Percentiles rank a stretch among this genome's conserved stretches.
Evolutionary conservation across 176 grass and related monocot species (phyloP).

Genomic region (Phoenix dactylifera): DNA sequence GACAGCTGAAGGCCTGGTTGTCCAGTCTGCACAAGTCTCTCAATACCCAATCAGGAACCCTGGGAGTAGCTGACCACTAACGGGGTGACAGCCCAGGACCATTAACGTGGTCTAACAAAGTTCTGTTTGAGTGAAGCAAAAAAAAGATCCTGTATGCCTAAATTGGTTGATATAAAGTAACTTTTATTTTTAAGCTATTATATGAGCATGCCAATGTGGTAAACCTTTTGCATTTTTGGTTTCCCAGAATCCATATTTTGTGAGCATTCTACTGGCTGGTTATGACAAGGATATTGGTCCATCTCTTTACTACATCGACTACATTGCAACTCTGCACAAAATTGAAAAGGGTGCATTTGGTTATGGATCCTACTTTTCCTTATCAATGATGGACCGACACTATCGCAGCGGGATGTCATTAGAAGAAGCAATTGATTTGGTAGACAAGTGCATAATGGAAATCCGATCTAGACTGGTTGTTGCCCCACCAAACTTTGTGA

Average conservation of each 20-base stretch:
- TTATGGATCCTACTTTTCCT: constrained; percentile 62
- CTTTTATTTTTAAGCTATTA: no score
- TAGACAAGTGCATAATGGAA: constrained; percentile 81
- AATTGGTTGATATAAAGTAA: no score
- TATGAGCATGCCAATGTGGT: neutral
- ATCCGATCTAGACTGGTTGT: constrained; percentile 69
- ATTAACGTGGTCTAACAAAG: no score
- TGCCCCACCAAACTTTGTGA: constrained; percentile 78
- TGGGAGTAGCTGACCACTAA: no score
- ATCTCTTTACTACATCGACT: constrained; percentile 93
- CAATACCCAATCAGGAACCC: no score
- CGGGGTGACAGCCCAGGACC: no score
- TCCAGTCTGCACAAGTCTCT: no score
- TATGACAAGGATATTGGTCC: constrained; percentile 67
- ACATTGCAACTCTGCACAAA: constrained; percentile 85
- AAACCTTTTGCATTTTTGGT: constrained; percentile 6
- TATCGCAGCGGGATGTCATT: constrained; percentile 67
- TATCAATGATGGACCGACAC: constrained; percentile 75
- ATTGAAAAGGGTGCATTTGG: constrained; percentile 92
- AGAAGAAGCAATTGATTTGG: constrained; percentile 63
- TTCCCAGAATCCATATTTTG: constrained; percentile 69
- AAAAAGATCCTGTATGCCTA: no score
- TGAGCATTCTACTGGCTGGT: constrained; percentile 77
- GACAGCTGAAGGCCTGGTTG: no score
- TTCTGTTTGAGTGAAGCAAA: no score